Percentiles rank a stretch among this genome's conserved stretches.
Evolutionary conservation across 805 yeast species (phyloP).

Genomic region (Kodamaea laetipori): DNA sequence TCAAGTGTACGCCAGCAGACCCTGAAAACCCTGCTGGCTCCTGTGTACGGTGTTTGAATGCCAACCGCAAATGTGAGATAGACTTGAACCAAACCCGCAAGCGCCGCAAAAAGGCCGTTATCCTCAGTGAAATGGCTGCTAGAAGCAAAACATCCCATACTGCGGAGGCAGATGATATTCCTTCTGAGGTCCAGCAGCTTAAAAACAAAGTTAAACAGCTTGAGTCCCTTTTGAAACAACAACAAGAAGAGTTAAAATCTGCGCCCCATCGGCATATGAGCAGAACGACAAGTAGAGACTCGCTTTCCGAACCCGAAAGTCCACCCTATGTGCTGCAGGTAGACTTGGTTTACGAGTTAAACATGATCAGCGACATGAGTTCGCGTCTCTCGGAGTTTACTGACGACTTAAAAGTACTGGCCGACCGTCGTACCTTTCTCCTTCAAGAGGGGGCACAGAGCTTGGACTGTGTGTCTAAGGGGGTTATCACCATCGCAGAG

Average conservation of each 20-base stretch:
- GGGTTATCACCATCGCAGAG: conserved; percentile 59
- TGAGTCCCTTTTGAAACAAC: conserved; percentile 19
- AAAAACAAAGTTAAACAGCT: conserved; percentile 23
- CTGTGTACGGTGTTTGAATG: conserved; percentile 72
- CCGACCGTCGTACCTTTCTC: conserved; percentile 43
- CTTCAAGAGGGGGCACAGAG: conserved; percentile 24
- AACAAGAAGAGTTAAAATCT: conserved; percentile 10
- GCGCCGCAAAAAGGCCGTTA: conserved; percentile 37
- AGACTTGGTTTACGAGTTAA: conserved; percentile 46
- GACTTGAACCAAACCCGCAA: conserved; percentile 63
- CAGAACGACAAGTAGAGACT: background rate
- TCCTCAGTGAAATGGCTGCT: conserved; percentile 27
- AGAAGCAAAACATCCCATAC: background rate
- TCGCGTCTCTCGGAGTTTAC: conserved; percentile 45
- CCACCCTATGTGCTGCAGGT: conserved; percentile 32
- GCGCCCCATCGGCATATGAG: conserved; percentile 1
- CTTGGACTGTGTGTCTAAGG: conserved; percentile 57
- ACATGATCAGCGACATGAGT: conserved; percentile 34
- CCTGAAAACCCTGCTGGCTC: conserved; percentile 58
- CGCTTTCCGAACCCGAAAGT: conserved; percentile 14
- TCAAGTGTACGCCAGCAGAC: conserved; percentile 77
- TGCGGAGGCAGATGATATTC: background rate
- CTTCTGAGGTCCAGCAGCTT: conserved; percentile 22
- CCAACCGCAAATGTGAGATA: conserved; percentile 64
- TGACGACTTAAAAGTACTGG: conserved; percentile 45